A percentile compares a stretch with the other conserved stretches of the same genome.
Conservation (phyloP, 2,329 filamentous ascomycete species). For the Stagonosporopsis cucurbitacearum region DNA sequence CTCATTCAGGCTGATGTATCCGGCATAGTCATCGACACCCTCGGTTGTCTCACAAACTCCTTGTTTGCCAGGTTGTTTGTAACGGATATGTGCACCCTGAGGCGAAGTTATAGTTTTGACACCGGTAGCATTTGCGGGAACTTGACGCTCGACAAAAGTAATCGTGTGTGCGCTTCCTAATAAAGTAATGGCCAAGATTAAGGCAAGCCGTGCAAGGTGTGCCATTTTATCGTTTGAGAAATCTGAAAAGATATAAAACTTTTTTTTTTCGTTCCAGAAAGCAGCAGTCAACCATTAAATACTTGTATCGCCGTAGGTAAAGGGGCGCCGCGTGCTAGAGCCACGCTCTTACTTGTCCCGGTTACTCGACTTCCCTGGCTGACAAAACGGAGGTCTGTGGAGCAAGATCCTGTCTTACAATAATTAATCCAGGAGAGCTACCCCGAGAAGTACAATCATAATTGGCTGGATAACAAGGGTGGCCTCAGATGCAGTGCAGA, state of each 20-base stretch:
- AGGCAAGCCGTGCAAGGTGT: conserved; percentile 29
- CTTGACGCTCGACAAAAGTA: conserved; percentile 35
- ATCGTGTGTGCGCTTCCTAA: conserved; percentile 31
- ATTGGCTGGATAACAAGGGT: conserved; percentile 1
- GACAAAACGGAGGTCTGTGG: not conserved
- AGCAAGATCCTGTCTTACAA: conserved; percentile 10
- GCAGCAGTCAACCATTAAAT: not conserved
- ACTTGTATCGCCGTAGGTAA: not conserved
- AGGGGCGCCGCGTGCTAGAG: not conserved
- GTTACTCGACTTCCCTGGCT: not conserved
- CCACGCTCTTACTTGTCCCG: not conserved
- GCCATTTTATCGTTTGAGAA: conserved; percentile 27
- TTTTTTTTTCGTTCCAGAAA: too few relatives aligned
- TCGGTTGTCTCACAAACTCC: conserved; percentile 52
- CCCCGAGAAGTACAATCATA: not conserved
- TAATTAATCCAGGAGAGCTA: conserved; percentile 24
- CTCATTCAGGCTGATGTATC: conserved; percentile 46
- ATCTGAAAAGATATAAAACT: too few relatives aligned
- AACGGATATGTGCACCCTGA: conserved; percentile 44
- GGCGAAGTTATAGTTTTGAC: conserved; percentile 44
- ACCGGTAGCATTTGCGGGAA: conserved; percentile 41
- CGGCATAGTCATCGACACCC: conserved; percentile 48
- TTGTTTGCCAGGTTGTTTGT: conserved; percentile 48
- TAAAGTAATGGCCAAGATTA: conserved; percentile 29
- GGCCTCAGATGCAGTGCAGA: not conserved